Percentiles rank a stretch among this genome's conserved stretches.
Evolutionary conservation across 129 eudicot species (phyloP).

Genomic region (Saposhnikovia divaricata): DNA sequence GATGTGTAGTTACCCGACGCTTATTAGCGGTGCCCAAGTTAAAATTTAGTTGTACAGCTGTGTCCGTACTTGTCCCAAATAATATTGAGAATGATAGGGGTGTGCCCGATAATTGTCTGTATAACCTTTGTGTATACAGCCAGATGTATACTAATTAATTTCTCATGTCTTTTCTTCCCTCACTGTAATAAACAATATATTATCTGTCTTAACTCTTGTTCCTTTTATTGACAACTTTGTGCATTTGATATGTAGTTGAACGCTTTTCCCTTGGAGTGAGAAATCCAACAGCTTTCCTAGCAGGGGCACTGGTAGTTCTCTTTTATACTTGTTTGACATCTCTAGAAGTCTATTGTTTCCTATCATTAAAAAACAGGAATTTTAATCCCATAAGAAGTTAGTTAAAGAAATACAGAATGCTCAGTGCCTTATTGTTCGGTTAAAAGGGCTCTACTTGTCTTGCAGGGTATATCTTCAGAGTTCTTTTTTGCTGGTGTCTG

Average conservation of each 20-base stretch:
- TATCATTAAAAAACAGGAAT: neutral
- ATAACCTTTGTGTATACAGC: neutral
- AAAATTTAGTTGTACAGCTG: neutral
- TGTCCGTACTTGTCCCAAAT: neutral
- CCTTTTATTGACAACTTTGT: slow-evolving; percentile 16
- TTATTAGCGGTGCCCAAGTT: neutral
- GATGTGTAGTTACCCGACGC: neutral
- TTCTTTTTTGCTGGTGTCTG: slow-evolving; percentile 95
- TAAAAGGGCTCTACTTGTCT: neutral
- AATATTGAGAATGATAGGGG: neutral
- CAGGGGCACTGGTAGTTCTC: slow-evolving; percentile 72
- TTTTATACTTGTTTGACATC: slow-evolving; percentile 4
- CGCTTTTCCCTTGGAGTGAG: slow-evolving; percentile 93
- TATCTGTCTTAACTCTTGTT: neutral
- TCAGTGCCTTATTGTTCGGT: no score
- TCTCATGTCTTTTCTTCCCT: neutral
- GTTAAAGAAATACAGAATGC: neutral
- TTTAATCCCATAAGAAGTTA: neutral
- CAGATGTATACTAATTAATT: neutral
- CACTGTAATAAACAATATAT: neutral
- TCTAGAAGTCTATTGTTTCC: neutral
- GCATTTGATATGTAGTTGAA: slow-evolving; percentile 58
- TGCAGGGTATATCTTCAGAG: slow-evolving; percentile 85
- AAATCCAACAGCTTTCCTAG: slow-evolving; percentile 89
- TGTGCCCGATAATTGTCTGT: neutral